Base-by-base conservation (phyloP, 1,284 basidiomycete genomes). In the Stygiomarasmius scandens region DNA sequence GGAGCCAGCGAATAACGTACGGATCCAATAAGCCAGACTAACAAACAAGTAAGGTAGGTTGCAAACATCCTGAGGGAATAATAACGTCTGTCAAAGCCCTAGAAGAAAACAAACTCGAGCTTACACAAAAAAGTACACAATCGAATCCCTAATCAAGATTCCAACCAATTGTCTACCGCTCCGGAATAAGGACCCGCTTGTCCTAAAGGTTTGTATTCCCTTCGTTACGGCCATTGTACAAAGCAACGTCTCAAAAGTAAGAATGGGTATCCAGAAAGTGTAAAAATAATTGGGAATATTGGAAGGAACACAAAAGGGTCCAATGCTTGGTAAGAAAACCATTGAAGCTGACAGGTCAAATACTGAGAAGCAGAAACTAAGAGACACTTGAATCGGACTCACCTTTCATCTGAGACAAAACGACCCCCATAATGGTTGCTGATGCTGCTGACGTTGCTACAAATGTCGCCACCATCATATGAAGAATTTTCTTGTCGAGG, bases 241-340 rank as follows among this genome's bases (percentile, higher is more conserved):
- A 0, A 85, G 71, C 0, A 85, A 64, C 55, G 69, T 77, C 62
- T 85, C 84, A 32, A 80, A 84, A 1, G 71, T 65, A 12, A 86
- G 71, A 58, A 84, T 77, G 0, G 84, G 84, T 45, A 85, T 77
- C 84, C 84, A 86, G 66, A 83, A 85, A 16, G 75, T 69, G 61
- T 76, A 85, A 65, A 84, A 82, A 44, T 75, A 69, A 4, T 58
- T 46, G 3, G 78, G 71, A 1, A 82, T 63, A 22, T 69, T 64
- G 9, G 58, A 49, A 2, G 79, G 75, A 1, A 74, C 58, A 64
- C 83, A 86, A 61, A 79, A 80, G 11, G 66, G 65, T 12, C 70
- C 57, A n/a, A 58, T 23, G 23, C 60, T 59, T 1, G 69, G 66
- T 20, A 71, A 55, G 2, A 38, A 51, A 5, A 72, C 3, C 16